Percentiles rank a stretch among this genome's conserved stretches.
Conservation (phyloP, 108 stramenopile genomes). For the Cyclotella cryptica region DNA sequence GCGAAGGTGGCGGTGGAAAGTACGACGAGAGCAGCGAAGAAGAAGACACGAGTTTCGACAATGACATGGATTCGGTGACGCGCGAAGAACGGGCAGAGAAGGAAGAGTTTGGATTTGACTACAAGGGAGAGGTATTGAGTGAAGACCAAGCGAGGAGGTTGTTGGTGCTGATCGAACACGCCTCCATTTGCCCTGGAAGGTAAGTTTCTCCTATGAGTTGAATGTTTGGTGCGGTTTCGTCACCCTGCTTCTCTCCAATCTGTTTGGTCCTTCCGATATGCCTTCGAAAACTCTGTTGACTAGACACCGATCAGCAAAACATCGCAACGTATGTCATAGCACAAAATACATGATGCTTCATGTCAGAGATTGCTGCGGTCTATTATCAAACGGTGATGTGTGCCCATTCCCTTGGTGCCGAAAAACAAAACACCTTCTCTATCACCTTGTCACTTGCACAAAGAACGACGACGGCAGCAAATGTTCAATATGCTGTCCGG, state of each 20-base stretch:
- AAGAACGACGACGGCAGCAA: constrained; percentile 31
- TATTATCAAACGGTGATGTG: constrained; percentile 76
- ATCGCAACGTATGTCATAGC: constrained; percentile 81
- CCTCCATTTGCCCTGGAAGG: constrained; percentile 80
- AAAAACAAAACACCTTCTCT: constrained; percentile 87
- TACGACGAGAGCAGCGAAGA: constrained; percentile 63
- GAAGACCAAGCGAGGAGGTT: constrained; percentile 72
- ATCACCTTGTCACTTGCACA: constrained; percentile 82
- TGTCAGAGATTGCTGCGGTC: constrained; percentile 91
- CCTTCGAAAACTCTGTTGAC: background rate
- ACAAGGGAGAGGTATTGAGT: constrained; percentile 68
- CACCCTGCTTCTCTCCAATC: background rate
- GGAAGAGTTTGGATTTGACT: constrained; percentile 82
- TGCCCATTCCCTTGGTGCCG: constrained; percentile 96
- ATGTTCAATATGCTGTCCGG: constrained; percentile 73
- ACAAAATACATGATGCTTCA: constrained; percentile 93
- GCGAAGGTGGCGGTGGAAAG: constrained; percentile 50
- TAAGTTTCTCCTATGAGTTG: constrained; percentile 12
- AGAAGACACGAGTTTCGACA: constrained; percentile 53
- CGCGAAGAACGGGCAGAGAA: constrained; percentile 71
- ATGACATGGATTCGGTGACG: constrained; percentile 59
- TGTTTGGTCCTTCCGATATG: background rate
- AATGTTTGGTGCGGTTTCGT: background rate
- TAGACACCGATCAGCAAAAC: constrained; percentile 70
- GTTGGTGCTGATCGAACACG: constrained; percentile 82